Evolutionary conservation across 192 early-diverging fungal genomes (phyloP).

Genomic region (Podila epigama): DNA sequence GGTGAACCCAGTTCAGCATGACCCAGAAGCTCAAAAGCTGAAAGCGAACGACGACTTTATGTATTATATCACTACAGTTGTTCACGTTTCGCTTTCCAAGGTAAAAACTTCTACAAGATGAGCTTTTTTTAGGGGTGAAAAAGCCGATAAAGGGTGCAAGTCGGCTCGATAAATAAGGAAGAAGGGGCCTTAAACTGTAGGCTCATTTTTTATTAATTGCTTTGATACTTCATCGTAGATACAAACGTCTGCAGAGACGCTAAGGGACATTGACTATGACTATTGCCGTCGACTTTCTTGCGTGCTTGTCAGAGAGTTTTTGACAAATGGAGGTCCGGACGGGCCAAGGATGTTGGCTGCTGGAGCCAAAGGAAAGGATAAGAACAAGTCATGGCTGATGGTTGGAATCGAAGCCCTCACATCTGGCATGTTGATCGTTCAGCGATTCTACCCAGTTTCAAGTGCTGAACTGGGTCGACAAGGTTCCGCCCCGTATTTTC

Average conservation of each 20-base stretch:
- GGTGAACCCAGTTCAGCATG: background rate
- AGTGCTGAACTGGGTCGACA: background rate
- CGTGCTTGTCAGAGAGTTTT: constrained; percentile 31
- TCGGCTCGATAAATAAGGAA: no score
- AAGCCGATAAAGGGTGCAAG: no score
- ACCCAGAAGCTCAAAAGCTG: constrained; percentile 22
- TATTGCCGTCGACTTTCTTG: constrained; percentile 33
- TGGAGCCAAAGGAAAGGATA: constrained; percentile 43
- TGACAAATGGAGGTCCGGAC: constrained; percentile 22
- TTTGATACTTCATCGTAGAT: constrained; percentile 10
- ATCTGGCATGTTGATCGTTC: constrained; percentile 24
- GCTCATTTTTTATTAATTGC: background rate
- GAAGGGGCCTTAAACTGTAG: no score
- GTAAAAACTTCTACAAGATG: no score
- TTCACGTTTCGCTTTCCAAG: constrained; percentile 39
- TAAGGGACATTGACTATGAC: constrained; percentile 38
- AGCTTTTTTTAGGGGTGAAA: no score
- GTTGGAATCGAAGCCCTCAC: constrained; percentile 42
- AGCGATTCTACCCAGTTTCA: constrained; percentile 14
- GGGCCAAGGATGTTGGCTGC: constrained; percentile 41
- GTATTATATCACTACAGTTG: constrained; percentile 53
- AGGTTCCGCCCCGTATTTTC: no score
- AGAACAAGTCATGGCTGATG: constrained; percentile 44
- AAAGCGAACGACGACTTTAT: constrained; percentile 55
- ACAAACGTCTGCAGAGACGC: constrained; percentile 6